Evolutionary conservation across 108 stramenopile species (phyloP).

Genomic region (Nitzschia inconspicua): DNA sequence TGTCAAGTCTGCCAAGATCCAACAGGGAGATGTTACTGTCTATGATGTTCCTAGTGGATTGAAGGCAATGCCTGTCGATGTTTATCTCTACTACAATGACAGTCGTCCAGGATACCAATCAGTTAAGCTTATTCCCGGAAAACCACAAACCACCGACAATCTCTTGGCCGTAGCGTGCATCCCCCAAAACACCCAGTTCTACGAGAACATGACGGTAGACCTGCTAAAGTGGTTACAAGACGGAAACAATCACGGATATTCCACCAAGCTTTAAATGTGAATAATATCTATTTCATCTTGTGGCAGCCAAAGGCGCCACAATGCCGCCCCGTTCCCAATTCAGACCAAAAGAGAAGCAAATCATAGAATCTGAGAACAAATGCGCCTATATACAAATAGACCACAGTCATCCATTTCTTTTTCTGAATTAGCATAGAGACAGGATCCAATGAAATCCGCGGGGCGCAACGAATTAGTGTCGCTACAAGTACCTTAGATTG

Average conservation of each 20-base stretch:
- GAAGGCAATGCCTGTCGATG: conserved; percentile 25
- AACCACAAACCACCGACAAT: conserved; percentile 2
- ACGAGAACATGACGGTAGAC: background rate
- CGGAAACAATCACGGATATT: too few species aligned
- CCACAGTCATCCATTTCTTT: too few species aligned
- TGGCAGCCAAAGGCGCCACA: too few species aligned
- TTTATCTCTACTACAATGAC: conserved; percentile 25
- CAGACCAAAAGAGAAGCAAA: too few species aligned
- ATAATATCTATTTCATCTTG: background rate
- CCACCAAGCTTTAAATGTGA: background rate
- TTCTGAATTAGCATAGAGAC: too few species aligned
- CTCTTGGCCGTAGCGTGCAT: conserved; percentile 18
- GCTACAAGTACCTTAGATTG: too few species aligned
- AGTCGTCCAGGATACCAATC: conserved; percentile 1
- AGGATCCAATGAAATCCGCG: too few species aligned
- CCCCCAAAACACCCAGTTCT: conserved; percentile 22
- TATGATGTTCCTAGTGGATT: background rate
- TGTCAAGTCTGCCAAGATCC: conserved; percentile 16
- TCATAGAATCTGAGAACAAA: too few species aligned
- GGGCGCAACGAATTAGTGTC: too few species aligned
- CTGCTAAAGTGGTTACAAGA: conserved; percentile 14
- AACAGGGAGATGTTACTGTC: conserved; percentile 14
- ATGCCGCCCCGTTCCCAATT: too few species aligned
- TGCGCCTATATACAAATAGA: too few species aligned
- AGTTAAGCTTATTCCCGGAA: conserved; percentile 9